These are phyloP conservation scores for Colletotrichum acutatum DNA, from an alignment of 2,329 filamentous ascomycete species.

Conservation along the genomic window DNA sequence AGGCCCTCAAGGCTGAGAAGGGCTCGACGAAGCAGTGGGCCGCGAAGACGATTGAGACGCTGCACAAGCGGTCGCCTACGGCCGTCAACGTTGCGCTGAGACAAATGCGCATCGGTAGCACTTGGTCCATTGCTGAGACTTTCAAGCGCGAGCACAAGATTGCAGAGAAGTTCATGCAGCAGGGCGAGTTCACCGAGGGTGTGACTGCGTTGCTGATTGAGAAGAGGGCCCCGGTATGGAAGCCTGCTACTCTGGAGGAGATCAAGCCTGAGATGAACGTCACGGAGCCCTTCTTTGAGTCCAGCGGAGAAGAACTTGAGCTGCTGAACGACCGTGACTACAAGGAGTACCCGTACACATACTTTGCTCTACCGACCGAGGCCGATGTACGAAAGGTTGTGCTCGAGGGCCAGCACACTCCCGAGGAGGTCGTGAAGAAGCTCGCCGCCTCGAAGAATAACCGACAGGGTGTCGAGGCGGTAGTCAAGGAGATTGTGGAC, in stretches of 20 bases:
- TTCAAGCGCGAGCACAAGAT: slow-evolving; percentile 90
- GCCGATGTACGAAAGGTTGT: slow-evolving; percentile 63
- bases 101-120: slow-evolving; percentile 80
- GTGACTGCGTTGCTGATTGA: slow-evolving; percentile 84
- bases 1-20: slow-evolving; percentile 68
- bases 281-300: slow-evolving; percentile 75
- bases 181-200: slow-evolving; percentile 91
- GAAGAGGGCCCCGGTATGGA: slow-evolving; percentile 79
- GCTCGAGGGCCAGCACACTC: slow-evolving; percentile 50
- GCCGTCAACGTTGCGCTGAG: slow-evolving; percentile 85
- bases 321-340: slow-evolving; percentile 75
- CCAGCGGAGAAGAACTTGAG: slow-evolving; percentile 58
- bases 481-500: slow-evolving; percentile 74
- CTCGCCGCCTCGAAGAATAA: slow-evolving; percentile 69
- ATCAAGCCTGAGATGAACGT: slow-evolving; percentile 67
- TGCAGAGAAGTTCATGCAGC: slow-evolving; percentile 87
- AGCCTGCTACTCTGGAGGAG: slow-evolving; percentile 77
- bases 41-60: slow-evolving; percentile 76
- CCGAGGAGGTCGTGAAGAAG: slow-evolving; percentile 69
- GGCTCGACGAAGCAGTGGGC: slow-evolving; percentile 78
- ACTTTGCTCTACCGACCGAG: slow-evolving; percentile 81
- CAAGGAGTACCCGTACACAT: slow-evolving; percentile 76
- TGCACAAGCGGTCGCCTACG: slow-evolving; percentile 85
- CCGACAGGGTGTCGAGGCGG: slow-evolving; percentile 76
- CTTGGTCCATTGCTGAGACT: slow-evolving; percentile 85